Percentiles rank a stretch among this genome's conserved stretches.
phyloP scores from a whole-genome alignment of 352 stramenopile species.

The Pythium dissimile region DNA sequence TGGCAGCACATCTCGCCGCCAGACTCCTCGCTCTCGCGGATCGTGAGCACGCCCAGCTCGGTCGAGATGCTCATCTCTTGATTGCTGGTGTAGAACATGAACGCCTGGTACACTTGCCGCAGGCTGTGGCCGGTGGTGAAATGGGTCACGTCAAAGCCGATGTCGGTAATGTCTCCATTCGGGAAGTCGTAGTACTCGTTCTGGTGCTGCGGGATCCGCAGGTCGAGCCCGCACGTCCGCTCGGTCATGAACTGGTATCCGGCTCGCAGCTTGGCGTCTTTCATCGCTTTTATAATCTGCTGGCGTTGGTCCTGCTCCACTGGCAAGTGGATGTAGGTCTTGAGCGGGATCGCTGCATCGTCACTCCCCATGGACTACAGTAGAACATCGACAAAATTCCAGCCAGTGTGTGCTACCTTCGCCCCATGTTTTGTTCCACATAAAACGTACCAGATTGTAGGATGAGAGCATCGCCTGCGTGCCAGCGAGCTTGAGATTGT shows the following conservation, averaged over 20 bases:
- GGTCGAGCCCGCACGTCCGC: constrained; percentile 11
- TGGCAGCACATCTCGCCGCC: not conserved
- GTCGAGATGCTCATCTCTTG: constrained; percentile 15
- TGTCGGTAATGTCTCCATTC: not conserved
- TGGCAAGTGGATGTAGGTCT: constrained; percentile 10
- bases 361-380: not conserved
- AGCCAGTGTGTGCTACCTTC: too few species aligned
- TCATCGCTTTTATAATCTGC: not conserved
- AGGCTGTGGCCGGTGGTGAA: constrained; percentile 9
- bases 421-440: not conserved
- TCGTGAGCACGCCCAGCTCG: constrained; percentile 7
- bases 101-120: constrained; percentile 14
- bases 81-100: constrained; percentile 5
- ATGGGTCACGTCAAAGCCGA: constrained; percentile 8
- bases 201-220: constrained; percentile 9
- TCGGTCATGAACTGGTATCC: constrained; percentile 6
- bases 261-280: not conserved
- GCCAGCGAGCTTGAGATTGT: not conserved
- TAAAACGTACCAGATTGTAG: constrained; percentile 1
- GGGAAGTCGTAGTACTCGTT: constrained; percentile 15
- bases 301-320: not conserved
- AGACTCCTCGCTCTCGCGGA: constrained; percentile 14
- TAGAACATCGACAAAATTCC: not conserved
- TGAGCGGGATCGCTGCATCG: constrained; percentile 2
- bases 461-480: not conserved